These are phyloP conservation scores for Cucumis hystrix DNA, from an alignment of 306 rosid species.

Conservation along the genomic window DNA sequence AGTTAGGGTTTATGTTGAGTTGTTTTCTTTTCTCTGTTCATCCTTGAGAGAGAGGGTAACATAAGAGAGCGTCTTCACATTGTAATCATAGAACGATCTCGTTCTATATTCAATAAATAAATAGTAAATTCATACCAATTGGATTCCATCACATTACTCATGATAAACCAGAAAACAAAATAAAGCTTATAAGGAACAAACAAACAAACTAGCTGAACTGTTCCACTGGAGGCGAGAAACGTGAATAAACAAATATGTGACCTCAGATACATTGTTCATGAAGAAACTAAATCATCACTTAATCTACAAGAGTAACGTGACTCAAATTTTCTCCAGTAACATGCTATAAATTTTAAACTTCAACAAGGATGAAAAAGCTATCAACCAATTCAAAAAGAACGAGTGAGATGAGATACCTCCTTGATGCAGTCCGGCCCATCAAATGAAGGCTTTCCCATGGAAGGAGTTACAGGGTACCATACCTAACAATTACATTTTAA, in stretches of 20 bases:
- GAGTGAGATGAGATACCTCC: conserved; percentile 34
- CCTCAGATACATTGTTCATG: background rate
- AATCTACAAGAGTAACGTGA: background rate
- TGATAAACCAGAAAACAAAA: background rate
- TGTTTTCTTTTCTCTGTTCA: too few species aligned
- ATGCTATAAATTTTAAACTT: background rate
- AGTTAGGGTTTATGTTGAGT: too few species aligned
- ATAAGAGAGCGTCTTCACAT: too few species aligned
- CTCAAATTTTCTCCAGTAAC: background rate
- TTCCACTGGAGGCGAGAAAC: background rate
- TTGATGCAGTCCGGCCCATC: conserved; percentile 76
- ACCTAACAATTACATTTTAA: conserved; percentile 21
- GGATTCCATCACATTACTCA: too few species aligned
- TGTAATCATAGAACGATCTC: too few species aligned
- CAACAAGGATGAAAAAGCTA: background rate
- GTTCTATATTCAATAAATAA: too few species aligned
- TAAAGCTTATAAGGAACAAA: background rate
- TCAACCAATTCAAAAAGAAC: background rate
- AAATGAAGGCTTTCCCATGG: conserved; percentile 77
- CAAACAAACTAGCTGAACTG: background rate
- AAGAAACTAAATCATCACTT: background rate
- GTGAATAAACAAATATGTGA: background rate
- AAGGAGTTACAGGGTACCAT: conserved; percentile 79
- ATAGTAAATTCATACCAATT: too few species aligned
- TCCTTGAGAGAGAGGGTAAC: too few species aligned